Percentiles rank a stretch among this genome's conserved stretches.
These are phyloP conservation scores for Primulina huaijiensis DNA, from an alignment of 257 asterid species.

Conservation along the genomic window DNA sequence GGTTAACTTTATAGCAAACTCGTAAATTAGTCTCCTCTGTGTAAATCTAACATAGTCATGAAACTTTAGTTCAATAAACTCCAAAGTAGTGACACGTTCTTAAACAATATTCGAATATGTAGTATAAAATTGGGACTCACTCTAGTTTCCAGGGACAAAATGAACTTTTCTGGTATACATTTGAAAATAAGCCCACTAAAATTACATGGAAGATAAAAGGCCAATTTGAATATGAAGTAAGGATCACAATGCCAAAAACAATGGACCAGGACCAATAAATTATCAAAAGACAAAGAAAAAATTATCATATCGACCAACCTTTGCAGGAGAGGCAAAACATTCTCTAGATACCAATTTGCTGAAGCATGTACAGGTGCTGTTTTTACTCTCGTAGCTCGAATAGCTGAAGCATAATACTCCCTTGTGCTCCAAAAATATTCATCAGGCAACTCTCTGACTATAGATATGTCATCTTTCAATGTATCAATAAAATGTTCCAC, in stretches of 20 bases:
- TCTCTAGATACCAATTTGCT: constrained; percentile 90
- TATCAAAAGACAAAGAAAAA: not conserved
- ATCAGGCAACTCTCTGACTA: constrained; percentile 79
- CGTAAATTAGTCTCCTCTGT: not conserved
- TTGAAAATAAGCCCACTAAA: not conserved
- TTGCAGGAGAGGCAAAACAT: constrained; percentile 69
- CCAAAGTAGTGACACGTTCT: not conserved
- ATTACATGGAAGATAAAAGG: not conserved
- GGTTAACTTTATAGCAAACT: not conserved
- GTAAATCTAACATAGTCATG: not conserved
- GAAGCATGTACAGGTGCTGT: constrained; percentile 96
- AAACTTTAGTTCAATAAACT: constrained; percentile 3
- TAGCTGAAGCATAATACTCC: constrained; percentile 84
- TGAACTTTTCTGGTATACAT: not conserved
- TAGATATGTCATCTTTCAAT: constrained; percentile 73
- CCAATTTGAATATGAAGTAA: not conserved
- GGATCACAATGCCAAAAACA: constrained; percentile 3
- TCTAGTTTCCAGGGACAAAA: not conserved
- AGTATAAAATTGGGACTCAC: too few species aligned
- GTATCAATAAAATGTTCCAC: constrained; percentile 90
- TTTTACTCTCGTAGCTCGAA: constrained; percentile 87
- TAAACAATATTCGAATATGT: too few species aligned
- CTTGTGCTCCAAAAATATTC: constrained; percentile 96
- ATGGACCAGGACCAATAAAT: not conserved
- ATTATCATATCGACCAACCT: constrained; percentile 48